Evolutionary conservation across 805 yeast species (phyloP).

Genomic region (Yarrowia sp.): DNA sequence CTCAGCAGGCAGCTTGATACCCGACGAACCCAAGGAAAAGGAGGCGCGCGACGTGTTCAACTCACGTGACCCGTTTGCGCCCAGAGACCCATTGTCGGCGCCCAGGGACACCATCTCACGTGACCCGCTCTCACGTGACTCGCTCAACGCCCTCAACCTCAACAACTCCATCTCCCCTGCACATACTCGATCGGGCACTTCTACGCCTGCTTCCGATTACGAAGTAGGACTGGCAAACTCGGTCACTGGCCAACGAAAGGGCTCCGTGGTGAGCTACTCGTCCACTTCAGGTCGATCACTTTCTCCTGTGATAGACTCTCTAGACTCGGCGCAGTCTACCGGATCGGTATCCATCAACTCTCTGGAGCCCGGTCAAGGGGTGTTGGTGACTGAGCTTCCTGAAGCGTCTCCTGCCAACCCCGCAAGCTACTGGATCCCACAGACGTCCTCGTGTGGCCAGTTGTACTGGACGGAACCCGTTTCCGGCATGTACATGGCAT

Average conservation of each 20-base stretch:
- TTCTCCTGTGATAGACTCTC: slow-evolving; percentile 15
- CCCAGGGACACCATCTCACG: too few relatives aligned
- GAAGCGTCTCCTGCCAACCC: slow-evolving; percentile 26
- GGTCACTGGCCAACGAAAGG: slow-evolving; percentile 26
- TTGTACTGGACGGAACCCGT: slow-evolving; percentile 28
- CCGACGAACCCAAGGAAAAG: neutral
- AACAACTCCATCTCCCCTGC: neutral
- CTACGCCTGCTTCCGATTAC: slow-evolving; percentile 19
- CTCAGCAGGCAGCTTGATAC: neutral
- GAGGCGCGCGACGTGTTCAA: neutral
- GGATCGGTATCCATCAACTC: slow-evolving; percentile 27
- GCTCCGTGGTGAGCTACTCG: slow-evolving; percentile 31
- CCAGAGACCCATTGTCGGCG: slow-evolving; percentile 4
- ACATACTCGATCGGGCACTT: slow-evolving; percentile 7
- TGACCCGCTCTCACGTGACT: too few relatives aligned
- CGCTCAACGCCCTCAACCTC: neutral
- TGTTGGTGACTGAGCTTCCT: slow-evolving; percentile 14
- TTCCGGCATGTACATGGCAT: slow-evolving; percentile 6
- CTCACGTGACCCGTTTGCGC: neutral
- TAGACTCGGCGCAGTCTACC: slow-evolving; percentile 5
- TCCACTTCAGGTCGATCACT: slow-evolving; percentile 29
- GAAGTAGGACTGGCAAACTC: slow-evolving; percentile 6
- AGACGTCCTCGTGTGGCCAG: slow-evolving; percentile 33
- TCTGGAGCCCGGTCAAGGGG: slow-evolving; percentile 4
- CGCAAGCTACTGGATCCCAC: slow-evolving; percentile 41